phyloP scores from a whole-genome alignment of 495 filamentous ascomycete species.

The Parathielavia hyrcaniae region DNA sequence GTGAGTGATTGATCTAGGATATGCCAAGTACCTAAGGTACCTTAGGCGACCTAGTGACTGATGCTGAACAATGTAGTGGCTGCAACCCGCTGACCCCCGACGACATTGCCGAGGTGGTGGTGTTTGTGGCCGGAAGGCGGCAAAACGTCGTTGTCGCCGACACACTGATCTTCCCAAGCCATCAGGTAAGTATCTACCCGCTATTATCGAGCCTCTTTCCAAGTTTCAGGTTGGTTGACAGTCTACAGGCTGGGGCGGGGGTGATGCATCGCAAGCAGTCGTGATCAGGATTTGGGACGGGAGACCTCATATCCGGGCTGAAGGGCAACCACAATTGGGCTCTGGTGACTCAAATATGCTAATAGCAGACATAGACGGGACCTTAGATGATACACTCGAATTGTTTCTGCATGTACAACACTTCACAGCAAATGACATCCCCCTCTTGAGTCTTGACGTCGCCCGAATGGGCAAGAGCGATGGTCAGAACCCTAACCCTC shows the following conservation, averaged over 20 bases:
- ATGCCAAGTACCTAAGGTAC: no score
- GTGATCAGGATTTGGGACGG: not conserved
- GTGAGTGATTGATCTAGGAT: conserved; percentile 42
- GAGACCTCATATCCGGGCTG: no score
- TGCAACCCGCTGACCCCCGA: conserved; percentile 89
- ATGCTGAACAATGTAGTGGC: conserved; percentile 44
- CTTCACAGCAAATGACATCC: no score
- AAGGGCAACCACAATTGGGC: no score
- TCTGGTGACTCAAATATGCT: conserved; percentile 5
- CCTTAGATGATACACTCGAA: not conserved
- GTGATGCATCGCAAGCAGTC: conserved; percentile 33
- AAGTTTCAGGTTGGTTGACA: not conserved
- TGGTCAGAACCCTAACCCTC: no score
- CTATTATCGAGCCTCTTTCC: not conserved
- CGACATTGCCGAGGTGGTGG: conserved; percentile 90
- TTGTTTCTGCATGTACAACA: no score
- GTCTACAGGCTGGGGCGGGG: conserved; percentile 32
- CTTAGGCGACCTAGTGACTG: not conserved
- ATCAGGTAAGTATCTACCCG: conserved; percentile 54
- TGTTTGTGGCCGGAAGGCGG: conserved; percentile 78
- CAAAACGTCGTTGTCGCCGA: conserved; percentile 97
- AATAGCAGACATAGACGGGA: no score
- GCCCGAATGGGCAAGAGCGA: not conserved
- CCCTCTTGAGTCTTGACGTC: no score
- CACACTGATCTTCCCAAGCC: conserved; percentile 82